Base-by-base conservation (phyloP, 139 green algal species). In the Spirogloea muscicola region DNA sequence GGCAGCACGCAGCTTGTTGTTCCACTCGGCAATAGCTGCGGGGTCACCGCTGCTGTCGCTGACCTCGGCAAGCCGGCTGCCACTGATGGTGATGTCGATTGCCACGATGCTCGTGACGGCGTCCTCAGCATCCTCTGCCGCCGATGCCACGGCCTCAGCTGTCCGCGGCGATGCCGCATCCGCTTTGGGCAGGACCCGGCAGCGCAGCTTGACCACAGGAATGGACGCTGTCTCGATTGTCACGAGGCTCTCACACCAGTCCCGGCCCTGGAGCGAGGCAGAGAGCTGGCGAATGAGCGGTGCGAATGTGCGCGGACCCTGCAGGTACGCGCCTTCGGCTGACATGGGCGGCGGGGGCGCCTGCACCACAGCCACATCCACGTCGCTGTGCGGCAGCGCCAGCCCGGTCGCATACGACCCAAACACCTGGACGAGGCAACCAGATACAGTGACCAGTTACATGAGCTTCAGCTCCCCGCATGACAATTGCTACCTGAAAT, bases 151-250 rank as follows among this genome's bases (percentile, higher is more conserved):
- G 37, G 29, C 59, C 59, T 68, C 46, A 5, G n/a, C 43, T 38
- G n/a, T 68, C 43, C 4, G 36, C 4, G 18, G 4, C 31, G 21
- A 44, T 29, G 16, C n/a, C 13, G 37, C 66, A 49, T 10, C n/a
- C n/a, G n/a, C n/a, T n/a, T n/a, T n/a, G n/a, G n/a, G n/a, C 34
- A 49, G 36, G 21, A 31, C 34, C 38, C 18, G 36, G 51, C 69
- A 77, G 37, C 44, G 57, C 0, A 79, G 41, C 27, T 79, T 79
- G 27, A 79, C 71, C 6, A 79, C 71, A 7, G 71, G 71, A 21
- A 79, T 79, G 48, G 36, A 18, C 21, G 71, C 71, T 10, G 71
- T 79, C 38, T 79, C 71, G 31, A 79, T 79, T 9, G 71, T 79
- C 31, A 52, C 37, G 29, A 79, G 49, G 41, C 46, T 72, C 29